A percentile compares a stretch with the other conserved stretches of the same genome.
phyloP scores from a whole-genome alignment of 768 basidiomycete genomes.

The Lenzites betulinus region DNA sequence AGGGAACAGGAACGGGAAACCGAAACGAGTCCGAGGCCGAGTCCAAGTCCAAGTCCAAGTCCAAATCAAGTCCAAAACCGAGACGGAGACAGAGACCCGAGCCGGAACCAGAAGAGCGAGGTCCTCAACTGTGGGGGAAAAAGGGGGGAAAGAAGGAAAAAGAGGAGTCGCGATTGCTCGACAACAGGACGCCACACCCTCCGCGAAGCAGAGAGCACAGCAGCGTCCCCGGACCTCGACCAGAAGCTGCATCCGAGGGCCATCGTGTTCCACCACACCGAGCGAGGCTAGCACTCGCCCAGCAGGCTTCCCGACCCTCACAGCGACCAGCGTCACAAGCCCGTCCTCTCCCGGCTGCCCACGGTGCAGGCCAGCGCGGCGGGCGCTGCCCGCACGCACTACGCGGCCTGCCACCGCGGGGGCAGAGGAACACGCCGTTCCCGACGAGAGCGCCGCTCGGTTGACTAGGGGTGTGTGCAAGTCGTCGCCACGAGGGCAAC shows the following conservation, averaged over 20 bases:
- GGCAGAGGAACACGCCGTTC: background rate
- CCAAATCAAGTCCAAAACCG: background rate
- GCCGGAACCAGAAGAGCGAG: no score
- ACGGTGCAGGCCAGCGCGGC: background rate
- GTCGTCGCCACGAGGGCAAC: slow-evolving; percentile 1
- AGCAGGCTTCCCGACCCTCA: background rate
- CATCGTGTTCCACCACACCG: background rate
- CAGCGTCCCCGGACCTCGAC: background rate
- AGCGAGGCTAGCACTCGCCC: slow-evolving; percentile 1
- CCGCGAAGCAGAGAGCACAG: background rate
- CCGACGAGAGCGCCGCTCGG: background rate
- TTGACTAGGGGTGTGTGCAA: background rate
- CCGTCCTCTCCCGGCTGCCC: background rate
- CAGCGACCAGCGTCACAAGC: background rate
- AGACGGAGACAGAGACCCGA: background rate
- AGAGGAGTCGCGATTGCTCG: background rate
- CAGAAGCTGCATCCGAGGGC: background rate
- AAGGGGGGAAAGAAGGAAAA: background rate
- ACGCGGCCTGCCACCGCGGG: background rate
- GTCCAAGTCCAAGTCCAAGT: background rate
- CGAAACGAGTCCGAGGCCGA: background rate
- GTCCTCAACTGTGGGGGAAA: no score
- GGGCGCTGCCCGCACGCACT: background rate
- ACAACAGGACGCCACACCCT: background rate
- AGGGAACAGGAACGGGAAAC: background rate